phyloP scores from a whole-genome alignment of 2,329 filamentous ascomycete genomes.

The Epichloe scottii region DNA sequence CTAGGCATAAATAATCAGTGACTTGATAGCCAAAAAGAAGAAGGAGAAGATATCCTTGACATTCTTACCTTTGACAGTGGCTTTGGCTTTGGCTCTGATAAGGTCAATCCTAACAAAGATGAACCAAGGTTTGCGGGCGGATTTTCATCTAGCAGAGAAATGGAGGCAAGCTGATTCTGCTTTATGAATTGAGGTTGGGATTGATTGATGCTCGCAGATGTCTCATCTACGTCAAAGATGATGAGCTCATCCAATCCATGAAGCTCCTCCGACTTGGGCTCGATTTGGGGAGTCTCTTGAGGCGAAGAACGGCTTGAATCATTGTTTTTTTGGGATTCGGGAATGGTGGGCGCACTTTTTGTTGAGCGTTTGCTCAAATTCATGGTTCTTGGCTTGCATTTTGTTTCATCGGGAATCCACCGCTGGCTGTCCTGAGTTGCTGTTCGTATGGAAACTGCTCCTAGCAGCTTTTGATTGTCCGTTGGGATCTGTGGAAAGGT shows the following conservation, averaged over 20 bases:
- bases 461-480: conserved; percentile 2
- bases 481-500: conserved; percentile 11
- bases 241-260: conserved; percentile 1
- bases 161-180: background rate
- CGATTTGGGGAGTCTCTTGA: background rate
- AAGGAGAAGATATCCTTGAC: background rate
- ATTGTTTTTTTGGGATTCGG: background rate
- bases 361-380: background rate
- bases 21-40: background rate
- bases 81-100: background rate
- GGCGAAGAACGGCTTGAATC: conserved; percentile 1
- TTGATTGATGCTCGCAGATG: background rate
- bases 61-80: background rate
- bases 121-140: background rate
- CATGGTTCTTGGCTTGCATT: conserved; percentile 1
- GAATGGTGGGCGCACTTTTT: background rate
- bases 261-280: background rate
- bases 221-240: background rate
- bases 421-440: conserved; percentile 1
- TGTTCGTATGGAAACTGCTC: conserved; percentile 7
- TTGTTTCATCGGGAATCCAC: conserved; percentile 5
- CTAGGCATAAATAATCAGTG: background rate
- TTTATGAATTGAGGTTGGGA: background rate
- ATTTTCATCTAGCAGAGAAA: conserved; percentile 1
- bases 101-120: background rate